A percentile compares a stretch with the other conserved stretches of the same genome.
phyloP scores from a whole-genome alignment of 2,329 filamentous ascomycete genomes.

The Xylariales sp. region DNA sequence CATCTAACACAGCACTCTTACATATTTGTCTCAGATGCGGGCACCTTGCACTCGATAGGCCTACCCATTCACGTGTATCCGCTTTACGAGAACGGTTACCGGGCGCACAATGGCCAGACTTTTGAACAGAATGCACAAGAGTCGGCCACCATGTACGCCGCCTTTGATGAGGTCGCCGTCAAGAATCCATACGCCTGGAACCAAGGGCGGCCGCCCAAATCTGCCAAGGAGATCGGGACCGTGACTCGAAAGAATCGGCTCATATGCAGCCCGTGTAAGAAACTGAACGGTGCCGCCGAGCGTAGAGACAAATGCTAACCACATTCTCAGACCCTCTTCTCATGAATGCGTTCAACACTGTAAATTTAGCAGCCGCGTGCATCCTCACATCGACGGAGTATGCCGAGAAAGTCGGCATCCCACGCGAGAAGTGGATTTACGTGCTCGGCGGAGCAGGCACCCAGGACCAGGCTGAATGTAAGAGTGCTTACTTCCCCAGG shows the following conservation, averaged over 20 bases:
- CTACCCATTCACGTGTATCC: slow-evolving; percentile 65
- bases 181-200: slow-evolving; percentile 54
- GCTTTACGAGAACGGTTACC: slow-evolving; percentile 60
- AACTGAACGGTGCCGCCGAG: slow-evolving; percentile 24
- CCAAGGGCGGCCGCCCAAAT: slow-evolving; percentile 39
- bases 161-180: slow-evolving; percentile 54
- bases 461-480: slow-evolving; percentile 38
- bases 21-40: slow-evolving; percentile 41
- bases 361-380: slow-evolving; percentile 59
- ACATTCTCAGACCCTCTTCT: slow-evolving; percentile 35
- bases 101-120: slow-evolving; percentile 51
- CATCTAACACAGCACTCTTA: no score
- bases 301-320: background rate
- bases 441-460: slow-evolving; percentile 60
- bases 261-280: slow-evolving; percentile 66
- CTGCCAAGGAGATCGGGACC: slow-evolving; percentile 46
- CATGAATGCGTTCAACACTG: slow-evolving; percentile 69
- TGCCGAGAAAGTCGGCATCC: slow-evolving; percentile 50
- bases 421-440: slow-evolving; percentile 57
- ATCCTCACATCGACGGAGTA: slow-evolving; percentile 54
- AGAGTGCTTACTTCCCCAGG: background rate
- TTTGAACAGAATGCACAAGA: slow-evolving; percentile 52
- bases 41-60: slow-evolving; percentile 34
- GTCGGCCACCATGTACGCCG: slow-evolving; percentile 54
- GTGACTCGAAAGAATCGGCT: slow-evolving; percentile 56